Evolutionary conservation across 805 yeast genomes (phyloP), one percentile per base, ranked within the genome.

Genomic region (Yarrowia deformans): DNA sequence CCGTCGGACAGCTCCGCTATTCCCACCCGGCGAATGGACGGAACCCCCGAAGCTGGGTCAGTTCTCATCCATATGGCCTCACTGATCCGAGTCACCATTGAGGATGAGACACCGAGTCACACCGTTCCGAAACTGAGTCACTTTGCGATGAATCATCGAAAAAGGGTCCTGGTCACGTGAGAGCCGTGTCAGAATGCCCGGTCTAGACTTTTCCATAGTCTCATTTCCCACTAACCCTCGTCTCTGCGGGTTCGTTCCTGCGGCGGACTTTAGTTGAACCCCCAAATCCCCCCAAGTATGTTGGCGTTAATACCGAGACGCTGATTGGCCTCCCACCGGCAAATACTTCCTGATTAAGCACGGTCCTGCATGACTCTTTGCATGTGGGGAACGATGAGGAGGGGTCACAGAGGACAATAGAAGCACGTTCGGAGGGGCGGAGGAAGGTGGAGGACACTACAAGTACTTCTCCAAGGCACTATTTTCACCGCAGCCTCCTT

Each of bases 271-370:
- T 18, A 18, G 8, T 29, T 32, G 55, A 49, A 16, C 9, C 35
- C 18, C 56, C 19, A 8, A 12, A 5, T 3, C 8, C 58, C 43
- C 32, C 34, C 34, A 18, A 52, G 18, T 13, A 18, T 35, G 32
- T 18, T 13, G 18, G 34, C 19, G 45, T 39, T 18, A 54, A 19
- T 54, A 14, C 32, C 45, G 12, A 1, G 18, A 8, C 60, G 13
- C 8, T 54, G 60, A 54, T 54, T 54, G 60, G 60, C 32, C 34
- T 39, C 35, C 13, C 29, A 9, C 34, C 60, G 60, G 60, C 60
- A 19, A 54, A 8, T 14, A 54, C 60, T 54, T 54, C 60, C 60
- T 19, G 60, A 54, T 54, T 54, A 54, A 54, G 60, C 45, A 54
- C 1, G 3, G 42, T n/a, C 45, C 45, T 54, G 60, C 60, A 54